Conservation (phyloP, 2,329 filamentous ascomycete genomes). For the Sporothrix brunneoviolacea region DNA sequence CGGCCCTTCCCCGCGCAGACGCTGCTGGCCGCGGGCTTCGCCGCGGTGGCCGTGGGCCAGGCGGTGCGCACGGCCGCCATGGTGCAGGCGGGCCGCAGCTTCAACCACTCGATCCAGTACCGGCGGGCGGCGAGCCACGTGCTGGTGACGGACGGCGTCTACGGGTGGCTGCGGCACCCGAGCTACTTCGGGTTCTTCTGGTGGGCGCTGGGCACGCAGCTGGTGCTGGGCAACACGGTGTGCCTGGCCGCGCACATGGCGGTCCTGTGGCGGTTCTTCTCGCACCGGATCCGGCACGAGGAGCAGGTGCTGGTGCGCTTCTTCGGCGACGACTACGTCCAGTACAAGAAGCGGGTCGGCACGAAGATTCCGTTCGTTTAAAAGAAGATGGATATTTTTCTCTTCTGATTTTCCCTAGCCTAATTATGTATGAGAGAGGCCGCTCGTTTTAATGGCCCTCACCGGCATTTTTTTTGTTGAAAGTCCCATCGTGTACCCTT, state of each 20-base stretch:
- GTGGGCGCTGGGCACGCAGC: slow-evolving; percentile 93
- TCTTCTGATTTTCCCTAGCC: no score
- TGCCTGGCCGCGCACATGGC: slow-evolving; percentile 68
- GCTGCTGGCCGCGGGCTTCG: slow-evolving; percentile 51
- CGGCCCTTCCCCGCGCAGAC: slow-evolving; percentile 17
- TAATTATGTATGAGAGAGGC: no score
- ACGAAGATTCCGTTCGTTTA: slow-evolving; percentile 75
- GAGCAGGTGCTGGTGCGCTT: slow-evolving; percentile 72
- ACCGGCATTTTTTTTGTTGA: no score
- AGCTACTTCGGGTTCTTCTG: slow-evolving; percentile 98
- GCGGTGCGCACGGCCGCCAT: slow-evolving; percentile 73
- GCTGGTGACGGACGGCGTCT: slow-evolving; percentile 80
- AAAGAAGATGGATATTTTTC: not conserved
- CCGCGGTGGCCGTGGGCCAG: slow-evolving; percentile 65
- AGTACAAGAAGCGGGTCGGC: slow-evolving; percentile 63
- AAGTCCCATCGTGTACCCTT: not conserved
- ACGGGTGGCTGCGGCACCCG: slow-evolving; percentile 71
- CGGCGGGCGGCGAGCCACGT: slow-evolving; percentile 61
- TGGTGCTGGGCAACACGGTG: slow-evolving; percentile 77
- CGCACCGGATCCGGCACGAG: slow-evolving; percentile 64
- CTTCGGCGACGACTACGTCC: slow-evolving; percentile 74
- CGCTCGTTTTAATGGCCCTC: no score
- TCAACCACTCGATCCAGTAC: slow-evolving; percentile 81
- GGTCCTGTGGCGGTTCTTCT: slow-evolving; percentile 84
- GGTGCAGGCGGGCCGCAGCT: slow-evolving; percentile 80